A percentile compares a stretch with the other conserved stretches of the same genome.
Evolutionary conservation across 2,329 filamentous ascomycete species (phyloP).

Genomic region (Diplodia sapinea): DNA sequence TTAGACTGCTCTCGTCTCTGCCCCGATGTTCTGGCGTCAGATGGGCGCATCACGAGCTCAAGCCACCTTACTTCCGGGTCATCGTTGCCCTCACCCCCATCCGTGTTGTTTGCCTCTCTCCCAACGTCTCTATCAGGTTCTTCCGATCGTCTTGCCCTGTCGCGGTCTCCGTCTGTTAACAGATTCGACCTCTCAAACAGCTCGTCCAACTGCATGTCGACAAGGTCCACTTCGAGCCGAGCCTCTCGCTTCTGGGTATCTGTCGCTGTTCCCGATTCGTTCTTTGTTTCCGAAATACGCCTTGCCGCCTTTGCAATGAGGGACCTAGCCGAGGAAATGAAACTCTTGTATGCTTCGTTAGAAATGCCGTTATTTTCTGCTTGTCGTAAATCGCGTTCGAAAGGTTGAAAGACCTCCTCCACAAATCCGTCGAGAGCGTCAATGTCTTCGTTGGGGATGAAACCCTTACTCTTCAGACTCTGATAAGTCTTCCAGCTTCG

Average conservation of each 20-base stretch:
- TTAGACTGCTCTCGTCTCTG: neutral
- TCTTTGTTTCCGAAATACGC: slow-evolving; percentile 23
- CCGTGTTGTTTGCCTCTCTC: neutral
- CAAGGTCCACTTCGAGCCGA: slow-evolving; percentile 20
- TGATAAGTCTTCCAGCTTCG: slow-evolving; percentile 27
- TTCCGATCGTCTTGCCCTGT: slow-evolving; percentile 7
- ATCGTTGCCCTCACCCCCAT: neutral
- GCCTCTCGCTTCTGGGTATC: slow-evolving; percentile 24
- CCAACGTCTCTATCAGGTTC: slow-evolving; percentile 10
- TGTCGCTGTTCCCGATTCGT: slow-evolving; percentile 12
- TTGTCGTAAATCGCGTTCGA: slow-evolving; percentile 21
- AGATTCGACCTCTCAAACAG: slow-evolving; percentile 25
- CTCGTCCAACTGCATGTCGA: slow-evolving; percentile 28
- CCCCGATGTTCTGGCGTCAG: neutral
- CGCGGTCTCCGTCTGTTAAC: neutral
- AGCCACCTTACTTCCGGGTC: slow-evolving; percentile 1
- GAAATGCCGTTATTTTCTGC: slow-evolving; percentile 21
- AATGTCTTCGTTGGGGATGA: slow-evolving; percentile 1
- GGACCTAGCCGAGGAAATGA: slow-evolving; percentile 18
- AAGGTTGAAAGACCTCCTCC: slow-evolving; percentile 26
- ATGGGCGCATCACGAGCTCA: neutral
- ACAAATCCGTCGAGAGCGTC: slow-evolving; percentile 27
- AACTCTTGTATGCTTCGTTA: slow-evolving; percentile 26
- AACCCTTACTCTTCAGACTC: slow-evolving; percentile 4
- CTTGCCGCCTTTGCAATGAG: slow-evolving; percentile 26